Base-by-base conservation (phyloP, 164 flowering plant genomes). In the Aristolochia californica region DNA sequence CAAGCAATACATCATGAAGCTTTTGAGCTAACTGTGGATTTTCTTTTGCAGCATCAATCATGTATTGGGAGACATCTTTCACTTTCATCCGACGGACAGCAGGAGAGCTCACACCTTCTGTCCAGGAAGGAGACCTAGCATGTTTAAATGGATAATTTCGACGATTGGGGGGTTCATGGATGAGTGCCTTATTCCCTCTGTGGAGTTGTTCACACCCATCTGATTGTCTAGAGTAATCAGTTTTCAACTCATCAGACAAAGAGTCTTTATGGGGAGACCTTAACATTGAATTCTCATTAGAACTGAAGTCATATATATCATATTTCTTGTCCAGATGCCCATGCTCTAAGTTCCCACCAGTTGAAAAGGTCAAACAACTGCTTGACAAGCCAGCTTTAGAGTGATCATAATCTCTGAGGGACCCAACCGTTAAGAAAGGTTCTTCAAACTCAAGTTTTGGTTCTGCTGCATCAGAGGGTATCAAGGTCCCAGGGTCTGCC, bases 1-100 rank as follows among this genome's bases (percentile, higher is more conserved):
- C 99, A 26, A 89, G 85, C 59, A 93, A 77, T 55, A 87, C 99
- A 62, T 85, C 88, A 70, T 89, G 95, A 65, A 93, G 96, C 62
- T 87, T 93, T 67, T 93, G 91, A 59, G 97, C 99, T 62, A 93
- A 77, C 10, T 81, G 80, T 62, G 99, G 99, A 69, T 93, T 89
- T 69, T 88, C 97, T 74, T 88, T 88, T 26, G 99, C 94, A 70
- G 97, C 97, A 73, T 85, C 85, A 66, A 93, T 87, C 96, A 93
- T 84, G 76, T 89, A 89, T 61, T 83, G 82, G 59, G 99, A 93
- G 62, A 87, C 96, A 77, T 93, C 96, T 66, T 88, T 89, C 61
- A 84, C 96, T 73, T 93, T 89, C 97, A 81, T 87, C 64, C 74
- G 81, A 13, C 74, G 85, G 13, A 65, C 96, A 56, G 87, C 89